Evolutionary conservation across 768 basidiomycete genomes (phyloP).

Genomic region (Phaeotremella fagi): DNA sequence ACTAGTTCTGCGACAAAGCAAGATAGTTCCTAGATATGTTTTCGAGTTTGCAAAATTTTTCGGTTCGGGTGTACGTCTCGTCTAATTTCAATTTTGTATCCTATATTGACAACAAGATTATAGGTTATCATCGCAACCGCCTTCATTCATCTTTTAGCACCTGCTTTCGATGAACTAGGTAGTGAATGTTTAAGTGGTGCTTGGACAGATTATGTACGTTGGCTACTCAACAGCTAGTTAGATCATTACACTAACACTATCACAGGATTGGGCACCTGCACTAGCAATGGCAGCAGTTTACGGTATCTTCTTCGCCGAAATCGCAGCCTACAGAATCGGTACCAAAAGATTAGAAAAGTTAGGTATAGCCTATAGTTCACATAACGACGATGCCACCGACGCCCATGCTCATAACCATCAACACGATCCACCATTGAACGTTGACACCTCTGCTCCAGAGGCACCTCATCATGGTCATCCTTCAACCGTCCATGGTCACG

Average conservation of each 20-base stretch:
- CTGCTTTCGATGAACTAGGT: constrained; percentile 66
- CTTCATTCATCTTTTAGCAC: constrained; percentile 61
- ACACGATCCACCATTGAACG: constrained; percentile 49
- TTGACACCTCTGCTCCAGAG: constrained; percentile 26
- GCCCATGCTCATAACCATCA: constrained; percentile 33
- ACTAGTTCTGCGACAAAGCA: constrained; percentile 30
- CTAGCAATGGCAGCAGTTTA: constrained; percentile 78
- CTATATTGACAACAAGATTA: not conserved
- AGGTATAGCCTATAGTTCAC: constrained; percentile 53
- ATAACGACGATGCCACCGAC: constrained; percentile 33
- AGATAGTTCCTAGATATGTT: constrained; percentile 55
- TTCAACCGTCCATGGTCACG: constrained; percentile 30
- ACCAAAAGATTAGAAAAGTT: constrained; percentile 63
- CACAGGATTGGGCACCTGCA: constrained; percentile 73
- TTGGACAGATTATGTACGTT: constrained; percentile 72
- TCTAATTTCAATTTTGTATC: constrained; percentile 56
- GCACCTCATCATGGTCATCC: constrained; percentile 23
- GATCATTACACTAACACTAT: not conserved
- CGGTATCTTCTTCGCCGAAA: constrained; percentile 73
- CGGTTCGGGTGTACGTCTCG: constrained; percentile 61
- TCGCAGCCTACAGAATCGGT: constrained; percentile 83
- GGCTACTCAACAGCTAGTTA: not conserved
- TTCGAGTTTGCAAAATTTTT: constrained; percentile 91
- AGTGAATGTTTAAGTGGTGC: constrained; percentile 64
- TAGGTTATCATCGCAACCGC: constrained; percentile 66